Evolutionary conservation across 352 stramenopile genomes (phyloP).

Genomic region (Peronosclerospora sorghi): DNA sequence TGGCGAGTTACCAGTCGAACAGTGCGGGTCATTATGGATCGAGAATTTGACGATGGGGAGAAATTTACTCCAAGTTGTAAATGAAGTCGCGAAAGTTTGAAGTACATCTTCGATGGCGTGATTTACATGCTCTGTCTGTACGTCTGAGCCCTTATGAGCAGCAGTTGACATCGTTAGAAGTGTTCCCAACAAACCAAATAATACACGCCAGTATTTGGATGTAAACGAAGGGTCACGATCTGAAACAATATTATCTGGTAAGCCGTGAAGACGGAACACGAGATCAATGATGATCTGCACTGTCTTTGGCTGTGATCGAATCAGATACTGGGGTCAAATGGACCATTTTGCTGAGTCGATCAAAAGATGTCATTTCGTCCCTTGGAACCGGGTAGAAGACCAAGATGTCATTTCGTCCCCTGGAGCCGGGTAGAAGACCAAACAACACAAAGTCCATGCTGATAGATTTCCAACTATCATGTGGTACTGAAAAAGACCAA

Average conservation of each 20-base stretch:
- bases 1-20: no score
- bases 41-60: no score
- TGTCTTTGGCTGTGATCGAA: constrained; percentile 9
- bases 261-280: constrained; percentile 5
- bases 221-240: constrained; percentile 5
- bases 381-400: background rate
- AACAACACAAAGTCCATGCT: no score
- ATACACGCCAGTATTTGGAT: background rate
- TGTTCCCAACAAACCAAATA: background rate
- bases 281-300: constrained; percentile 14
- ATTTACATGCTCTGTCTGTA: background rate
- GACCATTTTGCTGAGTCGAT: constrained; percentile 22
- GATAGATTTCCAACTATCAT: no score
- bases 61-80: background rate
- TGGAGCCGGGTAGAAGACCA: no score
- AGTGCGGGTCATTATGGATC: no score
- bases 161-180: background rate
- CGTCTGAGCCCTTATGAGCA: background rate
- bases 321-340: no score
- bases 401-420: background rate
- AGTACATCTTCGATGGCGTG: background rate
- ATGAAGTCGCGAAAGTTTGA: background rate
- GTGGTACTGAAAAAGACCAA: background rate
- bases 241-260: constrained; percentile 3
- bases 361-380: constrained; percentile 9